Conservation (phyloP, 139 green algal genomes). For the Volvox africanus region DNA sequence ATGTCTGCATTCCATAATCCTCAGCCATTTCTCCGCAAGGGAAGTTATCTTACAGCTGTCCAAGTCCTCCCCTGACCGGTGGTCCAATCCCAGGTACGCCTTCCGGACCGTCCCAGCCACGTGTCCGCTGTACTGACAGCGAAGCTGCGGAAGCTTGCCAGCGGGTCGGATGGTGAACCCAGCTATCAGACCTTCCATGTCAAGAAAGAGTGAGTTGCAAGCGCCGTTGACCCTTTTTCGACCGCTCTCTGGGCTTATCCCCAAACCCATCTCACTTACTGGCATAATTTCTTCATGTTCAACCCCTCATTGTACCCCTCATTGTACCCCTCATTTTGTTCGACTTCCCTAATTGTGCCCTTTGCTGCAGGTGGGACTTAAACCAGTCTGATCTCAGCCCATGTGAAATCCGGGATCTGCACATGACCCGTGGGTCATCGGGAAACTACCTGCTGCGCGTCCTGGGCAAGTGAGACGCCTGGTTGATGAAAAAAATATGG, state of each 20-base stretch:
- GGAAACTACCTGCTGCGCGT: conserved; percentile 15
- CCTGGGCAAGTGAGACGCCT: background rate
- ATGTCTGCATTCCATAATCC: too few relatives aligned
- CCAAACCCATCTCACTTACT: too few relatives aligned
- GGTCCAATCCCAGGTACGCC: background rate
- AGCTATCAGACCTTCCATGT: conserved; percentile 12
- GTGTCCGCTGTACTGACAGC: conserved; percentile 1
- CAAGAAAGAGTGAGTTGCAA: background rate
- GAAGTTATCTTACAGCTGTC: too few relatives aligned
- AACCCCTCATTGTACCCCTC: too few relatives aligned
- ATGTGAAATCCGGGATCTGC: background rate
- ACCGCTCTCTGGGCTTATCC: too few relatives aligned
- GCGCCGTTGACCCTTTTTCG: too few relatives aligned
- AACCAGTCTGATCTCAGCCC: background rate
- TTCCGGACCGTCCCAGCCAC: conserved; percentile 2
- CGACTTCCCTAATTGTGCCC: too few relatives aligned
- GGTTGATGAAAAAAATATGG: too few relatives aligned
- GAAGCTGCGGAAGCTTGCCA: background rate
- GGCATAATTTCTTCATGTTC: too few relatives aligned
- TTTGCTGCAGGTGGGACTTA: background rate
- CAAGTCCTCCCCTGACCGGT: too few relatives aligned
- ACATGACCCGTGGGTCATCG: background rate
- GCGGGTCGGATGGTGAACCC: background rate
- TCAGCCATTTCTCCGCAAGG: too few relatives aligned
- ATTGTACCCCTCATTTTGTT: too few relatives aligned